These are phyloP conservation scores for Setaria viridis DNA, from an alignment of 202 grass and related monocot genomes.

Conservation along the genomic window DNA sequence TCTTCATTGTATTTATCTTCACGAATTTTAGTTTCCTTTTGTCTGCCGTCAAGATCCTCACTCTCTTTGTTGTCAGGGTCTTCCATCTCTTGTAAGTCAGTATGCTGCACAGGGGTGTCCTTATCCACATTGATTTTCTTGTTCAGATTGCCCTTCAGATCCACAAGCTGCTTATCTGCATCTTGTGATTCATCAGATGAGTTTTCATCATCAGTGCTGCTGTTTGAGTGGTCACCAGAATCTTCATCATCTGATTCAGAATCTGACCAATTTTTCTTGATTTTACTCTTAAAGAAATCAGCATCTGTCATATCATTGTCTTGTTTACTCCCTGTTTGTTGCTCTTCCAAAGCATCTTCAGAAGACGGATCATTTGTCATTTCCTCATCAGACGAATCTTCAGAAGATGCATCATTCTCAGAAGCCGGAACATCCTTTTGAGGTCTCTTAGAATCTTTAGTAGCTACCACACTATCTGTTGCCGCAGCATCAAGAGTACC, in stretches of 20 bases:
- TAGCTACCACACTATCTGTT: conserved; percentile 39
- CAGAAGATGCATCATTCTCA: conserved; percentile 50
- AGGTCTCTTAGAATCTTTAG: conserved; percentile 38
- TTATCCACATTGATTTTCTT: conserved; percentile 42
- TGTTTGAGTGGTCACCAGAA: conserved; percentile 42
- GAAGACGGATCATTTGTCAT: conserved; percentile 38
- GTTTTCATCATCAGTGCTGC: conserved; percentile 41
- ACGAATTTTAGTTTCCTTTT: conserved; percentile 42
- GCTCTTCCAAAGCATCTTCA: conserved; percentile 40
- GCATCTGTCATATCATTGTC: conserved; percentile 64
- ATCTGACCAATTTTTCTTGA: conserved; percentile 95
- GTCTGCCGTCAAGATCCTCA: conserved; percentile 41
- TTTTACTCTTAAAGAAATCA: conserved; percentile 92
- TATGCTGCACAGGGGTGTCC: conserved; percentile 22
- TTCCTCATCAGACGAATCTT: conserved; percentile 51
- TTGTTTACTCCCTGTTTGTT: conserved; percentile 47
- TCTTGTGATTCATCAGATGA: conserved; percentile 45
- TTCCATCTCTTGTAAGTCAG: conserved; percentile 40
- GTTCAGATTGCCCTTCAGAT: conserved; percentile 46
- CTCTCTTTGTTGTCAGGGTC: conserved; percentile 44
- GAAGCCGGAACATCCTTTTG: conserved; percentile 27
- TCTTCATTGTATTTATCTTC: conserved; percentile 49
- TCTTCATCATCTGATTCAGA: conserved; percentile 59
- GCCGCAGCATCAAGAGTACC: conserved; percentile 41
- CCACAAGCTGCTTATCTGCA: conserved; percentile 28